Conservation (phyloP, 164 flowering plant genomes). For the Platanus orientalis region DNA sequence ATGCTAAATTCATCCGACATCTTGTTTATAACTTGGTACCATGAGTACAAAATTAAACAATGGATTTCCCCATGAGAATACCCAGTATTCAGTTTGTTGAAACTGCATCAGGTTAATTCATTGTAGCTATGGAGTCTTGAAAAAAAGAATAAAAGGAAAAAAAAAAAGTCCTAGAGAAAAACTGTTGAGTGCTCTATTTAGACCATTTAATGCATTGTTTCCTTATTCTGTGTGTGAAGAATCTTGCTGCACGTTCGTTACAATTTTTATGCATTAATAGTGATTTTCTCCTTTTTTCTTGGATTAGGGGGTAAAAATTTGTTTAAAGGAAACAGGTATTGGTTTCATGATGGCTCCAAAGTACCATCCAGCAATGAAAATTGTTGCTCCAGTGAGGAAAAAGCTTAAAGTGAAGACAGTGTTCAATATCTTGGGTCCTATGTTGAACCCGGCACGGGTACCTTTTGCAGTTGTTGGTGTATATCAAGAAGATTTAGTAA, state of each 20-base stretch:
- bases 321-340: constrained; percentile 77
- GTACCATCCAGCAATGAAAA: constrained; percentile 94
- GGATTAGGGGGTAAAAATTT: constrained; percentile 55
- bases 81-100: no score
- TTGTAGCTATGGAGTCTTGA: no score
- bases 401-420: constrained; percentile 88
- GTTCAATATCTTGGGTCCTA: constrained; percentile 86
- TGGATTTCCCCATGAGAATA: no score
- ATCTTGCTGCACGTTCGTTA: background rate
- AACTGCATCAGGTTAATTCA: no score
- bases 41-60: no score
- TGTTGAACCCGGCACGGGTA: constrained; percentile 90
- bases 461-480: constrained; percentile 95
- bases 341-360: constrained; percentile 95
- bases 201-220: background rate
- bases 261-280: background rate
- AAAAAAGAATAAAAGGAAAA: no score
- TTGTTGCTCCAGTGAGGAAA: constrained; percentile 83
- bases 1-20: no score
- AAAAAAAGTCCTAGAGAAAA: no score
- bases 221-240: background rate
- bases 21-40: no score
- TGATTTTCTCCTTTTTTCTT: background rate
- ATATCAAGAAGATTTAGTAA: constrained; percentile 62
- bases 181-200: background rate